Conservation (phyloP, 306 rosid species). For the Boehmeria nivea region DNA sequence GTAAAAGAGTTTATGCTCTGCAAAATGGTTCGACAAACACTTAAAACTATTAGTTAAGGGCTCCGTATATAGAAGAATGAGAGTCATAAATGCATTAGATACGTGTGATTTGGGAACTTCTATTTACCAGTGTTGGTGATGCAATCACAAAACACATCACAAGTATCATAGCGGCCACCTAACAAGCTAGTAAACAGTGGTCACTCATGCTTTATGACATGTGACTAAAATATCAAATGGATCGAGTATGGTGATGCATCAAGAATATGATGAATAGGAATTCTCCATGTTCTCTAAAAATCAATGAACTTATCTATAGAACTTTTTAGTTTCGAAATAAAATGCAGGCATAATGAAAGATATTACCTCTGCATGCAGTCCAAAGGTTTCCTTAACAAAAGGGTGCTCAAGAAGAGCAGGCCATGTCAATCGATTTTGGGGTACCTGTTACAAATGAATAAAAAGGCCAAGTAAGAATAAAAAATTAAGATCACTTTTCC, state of each 20-base stretch:
- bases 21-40: conserved; percentile 10
- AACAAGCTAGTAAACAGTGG: background rate
- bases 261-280: no score
- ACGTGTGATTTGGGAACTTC: background rate
- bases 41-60: background rate
- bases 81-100: background rate
- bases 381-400: conserved; percentile 70
- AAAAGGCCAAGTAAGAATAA: conserved; percentile 12
- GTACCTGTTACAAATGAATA: conserved; percentile 48
- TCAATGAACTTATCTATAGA: no score
- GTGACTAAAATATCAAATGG: no score
- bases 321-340: background rate
- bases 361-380: conserved; percentile 57
- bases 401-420: conserved; percentile 95
- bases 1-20: conserved; percentile 51
- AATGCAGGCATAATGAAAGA: background rate
- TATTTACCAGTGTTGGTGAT: background rate
- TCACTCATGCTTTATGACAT: background rate
- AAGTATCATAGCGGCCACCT: background rate
- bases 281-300: no score
- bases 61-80: no score
- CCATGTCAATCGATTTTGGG: conserved; percentile 93
- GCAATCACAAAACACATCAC: background rate
- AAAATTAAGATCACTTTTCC: conserved; percentile 14
- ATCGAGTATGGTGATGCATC: no score